Evolutionary conservation across 1,139 yeast genomes (phyloP), one percentile per base, ranked within the genome.

Genomic region (Geotrichum cucujoidarum): DNA sequence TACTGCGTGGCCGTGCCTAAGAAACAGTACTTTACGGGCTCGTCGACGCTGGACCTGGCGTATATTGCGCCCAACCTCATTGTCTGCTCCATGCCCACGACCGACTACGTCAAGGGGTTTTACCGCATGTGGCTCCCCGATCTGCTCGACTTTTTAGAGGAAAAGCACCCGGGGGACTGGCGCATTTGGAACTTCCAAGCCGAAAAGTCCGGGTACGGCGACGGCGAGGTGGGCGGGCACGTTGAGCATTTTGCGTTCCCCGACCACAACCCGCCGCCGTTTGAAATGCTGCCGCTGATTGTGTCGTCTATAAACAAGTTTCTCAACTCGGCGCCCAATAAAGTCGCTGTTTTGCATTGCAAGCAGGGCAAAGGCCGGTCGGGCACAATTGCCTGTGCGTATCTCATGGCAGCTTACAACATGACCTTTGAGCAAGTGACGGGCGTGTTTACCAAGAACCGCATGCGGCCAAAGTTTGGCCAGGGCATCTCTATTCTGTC

Each of bases 361-460:
- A 82, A 85, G 59, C 89, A 88, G 51, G 97, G 97, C 0, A 90
- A 88, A 62, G 97, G 97, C 0, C 69, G 97, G 30, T 81, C 95
- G 0, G 97, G 97, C 0, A 77, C 90, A 0, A 67, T 87, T 2
- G 76, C 77, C 2, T 79, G 89, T 57, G 87, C 90, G 0, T 84
- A 80, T 59, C 63, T 90, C 52, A 80, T 89, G 75, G 68, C 73
- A 42, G 64, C 65, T 44, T 56, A 63, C 35, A 66, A 60, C 2
- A 53, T 67, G 46, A 56, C 70, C 0, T 67, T 74, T 25, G 64
- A 68, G 1, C 72, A 69, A 16, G 85, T 88, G 1, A 70, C 77
- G 34, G 63, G 62, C 0, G 50, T 70, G 3, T 89, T 83, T 60
- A 78, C 86, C 2, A 53, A 59, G 3, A 70, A 71, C 47, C 69